phyloP scores from a whole-genome alignment of 140 eudicot genomes.

The Stevia rebaudiana region DNA sequence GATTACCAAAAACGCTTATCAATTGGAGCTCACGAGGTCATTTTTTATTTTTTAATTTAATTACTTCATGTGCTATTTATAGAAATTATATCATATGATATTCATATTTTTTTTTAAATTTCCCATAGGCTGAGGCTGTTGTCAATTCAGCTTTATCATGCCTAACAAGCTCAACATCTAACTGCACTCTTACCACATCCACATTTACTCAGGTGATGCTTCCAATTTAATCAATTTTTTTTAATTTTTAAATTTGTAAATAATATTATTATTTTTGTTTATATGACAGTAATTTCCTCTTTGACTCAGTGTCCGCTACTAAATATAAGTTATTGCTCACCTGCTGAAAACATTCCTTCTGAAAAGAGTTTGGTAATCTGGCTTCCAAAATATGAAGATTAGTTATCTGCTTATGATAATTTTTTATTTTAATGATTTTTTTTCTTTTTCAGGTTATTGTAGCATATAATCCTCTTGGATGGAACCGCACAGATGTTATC shows the following conservation, averaged over 20 bases:
- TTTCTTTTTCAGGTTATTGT: constrained; percentile 58
- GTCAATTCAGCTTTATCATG: constrained; percentile 72
- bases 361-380: constrained; percentile 76
- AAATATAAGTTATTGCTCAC: constrained; percentile 88
- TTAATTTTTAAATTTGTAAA: neutral
- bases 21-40: constrained; percentile 78
- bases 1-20: constrained; percentile 87
- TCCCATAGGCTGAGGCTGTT: constrained; percentile 58
- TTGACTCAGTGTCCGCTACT: constrained; percentile 82
- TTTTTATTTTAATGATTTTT: neutral
- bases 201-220: constrained; percentile 57
- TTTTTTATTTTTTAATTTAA: neutral
- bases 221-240: neutral
- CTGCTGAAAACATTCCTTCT: constrained; percentile 66
- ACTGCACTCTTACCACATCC: constrained; percentile 30
- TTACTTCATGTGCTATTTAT: neutral
- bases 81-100: neutral
- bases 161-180: constrained; percentile 36
- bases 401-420: neutral
- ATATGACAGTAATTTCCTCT: constrained; percentile 5
- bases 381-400: constrained; percentile 12
- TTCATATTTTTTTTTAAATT: neutral
- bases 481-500: constrained; percentile 67
- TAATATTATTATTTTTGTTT: neutral
- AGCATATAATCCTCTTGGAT: constrained; percentile 89